Base-by-base conservation (phyloP, 140 eudicot species). In the Flaveria floridana region DNA sequence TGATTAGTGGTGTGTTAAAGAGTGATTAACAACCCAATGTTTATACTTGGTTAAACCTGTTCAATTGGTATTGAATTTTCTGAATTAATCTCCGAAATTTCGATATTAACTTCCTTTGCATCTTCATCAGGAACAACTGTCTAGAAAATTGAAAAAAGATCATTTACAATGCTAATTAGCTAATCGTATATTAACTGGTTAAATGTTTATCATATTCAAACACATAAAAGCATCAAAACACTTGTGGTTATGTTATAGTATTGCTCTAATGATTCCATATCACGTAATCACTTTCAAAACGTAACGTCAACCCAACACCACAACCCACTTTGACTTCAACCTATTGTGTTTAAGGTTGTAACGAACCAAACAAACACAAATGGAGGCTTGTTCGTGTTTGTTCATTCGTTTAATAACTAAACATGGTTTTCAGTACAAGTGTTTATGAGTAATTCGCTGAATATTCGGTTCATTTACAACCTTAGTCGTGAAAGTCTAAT, bases 61-160 rank as follows among this genome's bases (percentile, higher is more conserved):
- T 73, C 75, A 20, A 83, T 76, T 52, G 19, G 7, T 37, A 82
- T 78, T 9, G 85, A 78, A 28, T 85, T 73, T 53, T 81, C 81
- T 16, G 79, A 73, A 41, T 76, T 55, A 42, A 88, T 85, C 63
- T 88, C 95, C 2, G 90, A 85, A 61, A 85, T 76, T 57, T 88
- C 90, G 1, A 88, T 88, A 46, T 85, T 84, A 62, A 85, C 87
- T 77, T 88, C 95, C 78, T 83, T 59, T 21, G 88, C 82, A 73
- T 84, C 88, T 76, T 85, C 88, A 42, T 86, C 90, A 19, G 62
- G 76, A 77, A 84, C 82, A 71, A 88, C 90, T 21, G 82, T 76
- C 95, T 88, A 79, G 37, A 58, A 15, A 68, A 78, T 34, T 1
- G 2, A 41, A 55, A 55, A 23, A 11, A 0, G 10, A 41, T 19